phyloP scores from a whole-genome alignment of 352 stramenopile genomes.

The Globisporangium okanoganense region DNA sequence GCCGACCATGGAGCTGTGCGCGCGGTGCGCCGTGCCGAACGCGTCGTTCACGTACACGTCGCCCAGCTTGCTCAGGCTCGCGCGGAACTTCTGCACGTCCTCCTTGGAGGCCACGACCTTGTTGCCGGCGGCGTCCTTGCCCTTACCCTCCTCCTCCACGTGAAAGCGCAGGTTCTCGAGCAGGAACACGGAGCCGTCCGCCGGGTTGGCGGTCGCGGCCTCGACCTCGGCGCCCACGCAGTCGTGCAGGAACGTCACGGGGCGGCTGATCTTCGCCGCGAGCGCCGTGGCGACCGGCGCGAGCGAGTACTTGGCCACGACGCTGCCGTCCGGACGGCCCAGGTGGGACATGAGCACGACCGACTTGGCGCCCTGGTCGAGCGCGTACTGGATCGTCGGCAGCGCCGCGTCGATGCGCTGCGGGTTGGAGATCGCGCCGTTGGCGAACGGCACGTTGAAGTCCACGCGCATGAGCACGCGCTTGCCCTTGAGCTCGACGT shows the following conservation, averaged over 20 bases:
- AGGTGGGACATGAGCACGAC: conserved; percentile 99
- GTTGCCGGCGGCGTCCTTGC: conserved; percentile 72
- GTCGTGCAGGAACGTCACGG: conserved; percentile 94
- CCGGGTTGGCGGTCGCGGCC: conserved; percentile 57
- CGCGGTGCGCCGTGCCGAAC: conserved; percentile 97
- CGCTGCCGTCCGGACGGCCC: conserved; percentile 94
- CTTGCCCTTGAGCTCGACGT: conserved; percentile 95
- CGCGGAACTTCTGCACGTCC: conserved; percentile 89
- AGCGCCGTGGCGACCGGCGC: conserved; percentile 92
- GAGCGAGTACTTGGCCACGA: conserved; percentile 95
- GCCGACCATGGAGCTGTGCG: conserved; percentile 97
- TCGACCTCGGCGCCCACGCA: conserved; percentile 93
- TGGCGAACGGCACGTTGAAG: conserved; percentile 98
- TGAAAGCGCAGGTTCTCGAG: conserved; percentile 99
- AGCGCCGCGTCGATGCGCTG: conserved; percentile 97
- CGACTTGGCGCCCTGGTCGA: conserved; percentile 96
- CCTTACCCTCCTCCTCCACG: conserved; percentile 94
- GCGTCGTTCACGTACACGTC: conserved; percentile 99
- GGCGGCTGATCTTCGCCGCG: conserved; percentile 86
- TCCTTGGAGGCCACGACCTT: conserved; percentile 92
- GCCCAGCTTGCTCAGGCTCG: conserved; percentile 88
- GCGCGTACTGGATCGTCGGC: conserved; percentile 97
- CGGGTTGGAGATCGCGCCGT: conserved; percentile 97
- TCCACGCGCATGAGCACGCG: conserved; percentile 99
- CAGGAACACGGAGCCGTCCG: conserved; percentile 90